Base-by-base conservation (phyloP, 2,329 filamentous ascomycete genomes). In the Colletotrichum sp. region DNA sequence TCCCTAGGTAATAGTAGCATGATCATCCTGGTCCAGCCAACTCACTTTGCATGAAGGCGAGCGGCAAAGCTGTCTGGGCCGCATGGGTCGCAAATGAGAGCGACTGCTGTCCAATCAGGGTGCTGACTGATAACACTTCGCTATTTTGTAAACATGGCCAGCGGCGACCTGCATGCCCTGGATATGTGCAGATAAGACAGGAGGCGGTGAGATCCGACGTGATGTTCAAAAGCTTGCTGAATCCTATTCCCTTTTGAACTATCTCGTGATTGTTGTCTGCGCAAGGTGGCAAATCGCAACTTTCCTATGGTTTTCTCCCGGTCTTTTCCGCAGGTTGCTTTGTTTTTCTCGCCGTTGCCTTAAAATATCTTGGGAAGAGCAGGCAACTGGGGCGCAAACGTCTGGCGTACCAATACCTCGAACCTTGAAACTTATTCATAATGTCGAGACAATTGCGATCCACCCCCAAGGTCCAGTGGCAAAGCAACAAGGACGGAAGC, bases 401-500 rank as follows among this genome's bases (percentile, higher is more conserved):
- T 48, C 1, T 18, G 9, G 38, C 34, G 2, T 48, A n/a, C 38
- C 38, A 48, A 36, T 6, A 36, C 8, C 34, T 3, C 34, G 18
- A 48, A 48, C 18, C 9, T 48, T 48, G 3, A 6, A 48, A 13
- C 43, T 48, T 12, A 1, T 21, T 48, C 18, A 48, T 21, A 0
- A 48, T 48, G 43, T 21, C 43, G 3, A 48, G 43, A n/a, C 18
- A n/a, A 18, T 2, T n/a, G 1, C 16, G 18, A 48, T 48, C 18
- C 1, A n/a, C 68, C 1, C 26, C 61, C n/a, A 71, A 71, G 36
- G 62, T 67, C 34, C 34, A 68, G 16, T 72, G 70, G 70, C 62
- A 68, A 48, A 52, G 26, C 55, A 72, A 68, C 21, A 28, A 26
- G n/a, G 70, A 72, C 32, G 70, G 70, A 21, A 72, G 62, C 28